Conservation (phyloP, 805 yeast species). For the Starmerella powellii region DNA sequence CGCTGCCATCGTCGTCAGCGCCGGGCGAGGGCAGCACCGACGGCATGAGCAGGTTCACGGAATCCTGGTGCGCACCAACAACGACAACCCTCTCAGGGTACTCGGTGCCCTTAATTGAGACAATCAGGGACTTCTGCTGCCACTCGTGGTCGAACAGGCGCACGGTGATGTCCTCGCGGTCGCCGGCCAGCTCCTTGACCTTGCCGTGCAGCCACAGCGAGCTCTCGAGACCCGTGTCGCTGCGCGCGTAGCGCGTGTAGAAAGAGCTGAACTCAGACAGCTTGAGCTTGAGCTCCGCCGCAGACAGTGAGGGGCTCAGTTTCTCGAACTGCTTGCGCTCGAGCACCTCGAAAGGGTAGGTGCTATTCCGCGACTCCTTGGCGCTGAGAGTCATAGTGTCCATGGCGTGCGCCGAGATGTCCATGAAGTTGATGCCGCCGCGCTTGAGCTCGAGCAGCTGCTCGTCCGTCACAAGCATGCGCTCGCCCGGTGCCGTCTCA, state of each 20-base stretch:
- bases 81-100: constrained; percentile 43
- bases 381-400: constrained; percentile 2
- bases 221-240: constrained; percentile 55
- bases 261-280: constrained; percentile 57
- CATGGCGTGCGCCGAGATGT: constrained; percentile 40
- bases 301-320: constrained; percentile 37
- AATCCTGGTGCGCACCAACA: constrained; percentile 84
- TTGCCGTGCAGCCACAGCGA: constrained; percentile 55
- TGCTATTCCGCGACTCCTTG: neutral
- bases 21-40: constrained; percentile 68
- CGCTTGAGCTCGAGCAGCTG: constrained; percentile 37
- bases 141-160: constrained; percentile 53
- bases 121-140: constrained; percentile 68
- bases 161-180: constrained; percentile 34
- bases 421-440: constrained; percentile 47
- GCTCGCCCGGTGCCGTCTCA: constrained; percentile 20
- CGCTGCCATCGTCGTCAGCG: constrained; percentile 91
- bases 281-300: constrained; percentile 38
- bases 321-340: constrained; percentile 33
- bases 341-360: constrained; percentile 38
- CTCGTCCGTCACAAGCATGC: constrained; percentile 30
- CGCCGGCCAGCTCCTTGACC: constrained; percentile 30
- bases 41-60: constrained; percentile 64
- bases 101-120: constrained; percentile 37
- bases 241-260: constrained; percentile 64